Conservation (phyloP, 2,329 filamentous ascomycete genomes). For the Daldinia sp. region DNA sequence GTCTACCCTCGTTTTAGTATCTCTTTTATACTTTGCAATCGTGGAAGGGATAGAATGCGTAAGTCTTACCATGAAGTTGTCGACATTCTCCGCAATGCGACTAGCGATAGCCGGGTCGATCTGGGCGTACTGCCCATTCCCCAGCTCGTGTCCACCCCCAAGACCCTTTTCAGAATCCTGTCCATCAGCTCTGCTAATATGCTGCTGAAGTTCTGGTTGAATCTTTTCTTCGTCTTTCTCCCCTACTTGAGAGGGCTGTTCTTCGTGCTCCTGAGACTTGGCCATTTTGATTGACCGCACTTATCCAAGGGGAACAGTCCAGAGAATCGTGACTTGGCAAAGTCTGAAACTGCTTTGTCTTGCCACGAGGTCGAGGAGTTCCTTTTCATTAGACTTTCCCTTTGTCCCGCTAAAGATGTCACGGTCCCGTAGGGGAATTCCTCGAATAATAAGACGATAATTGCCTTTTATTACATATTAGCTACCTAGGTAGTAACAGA, state of each 20-base stretch:
- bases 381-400: conserved; percentile 9
- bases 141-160: conserved; percentile 17
- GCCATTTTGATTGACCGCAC: conserved; percentile 29
- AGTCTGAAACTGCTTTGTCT: conserved; percentile 21
- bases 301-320: neutral
- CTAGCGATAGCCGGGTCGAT: conserved; percentile 47
- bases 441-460: neutral
- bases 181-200: conserved; percentile 33
- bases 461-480: conserved; percentile 10
- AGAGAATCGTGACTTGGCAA: neutral
- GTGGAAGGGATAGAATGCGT: neutral
- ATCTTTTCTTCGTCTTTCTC: conserved; percentile 36
- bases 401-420: conserved; percentile 22
- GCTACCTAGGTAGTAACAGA: conserved; percentile 4
- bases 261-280: conserved; percentile 17
- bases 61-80: conserved; percentile 49
- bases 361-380: neutral
- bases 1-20: conserved; percentile 36
- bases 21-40: neutral
- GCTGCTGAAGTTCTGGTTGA: conserved; percentile 31
- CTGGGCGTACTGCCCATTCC: conserved; percentile 35
- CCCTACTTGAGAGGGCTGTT: conserved; percentile 14
- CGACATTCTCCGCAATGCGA: conserved; percentile 49
- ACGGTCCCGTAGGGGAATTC: neutral
- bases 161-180: conserved; percentile 41